Evolutionary conservation across 108 stramenopile genomes (phyloP).

Genomic region (Parietichytrium sp.): DNA sequence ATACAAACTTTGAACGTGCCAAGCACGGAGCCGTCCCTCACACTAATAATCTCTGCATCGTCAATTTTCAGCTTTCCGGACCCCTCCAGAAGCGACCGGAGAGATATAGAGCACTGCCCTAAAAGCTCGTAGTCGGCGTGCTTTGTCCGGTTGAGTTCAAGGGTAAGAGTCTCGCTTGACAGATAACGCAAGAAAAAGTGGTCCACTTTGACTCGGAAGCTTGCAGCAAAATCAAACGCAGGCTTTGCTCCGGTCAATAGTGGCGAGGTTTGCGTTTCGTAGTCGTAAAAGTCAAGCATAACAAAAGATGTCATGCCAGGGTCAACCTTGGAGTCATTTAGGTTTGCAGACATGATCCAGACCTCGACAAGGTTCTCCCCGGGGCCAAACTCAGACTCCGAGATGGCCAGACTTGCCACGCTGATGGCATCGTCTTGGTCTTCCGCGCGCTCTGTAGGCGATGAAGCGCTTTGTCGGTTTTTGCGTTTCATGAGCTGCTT

Average conservation of each 20-base stretch:
- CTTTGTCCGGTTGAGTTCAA: slow-evolving; percentile 64
- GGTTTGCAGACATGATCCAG: slow-evolving; percentile 57
- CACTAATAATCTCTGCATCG: slow-evolving; percentile 50
- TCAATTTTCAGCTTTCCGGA: slow-evolving; percentile 43
- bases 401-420: background rate
- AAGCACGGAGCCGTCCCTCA: slow-evolving; percentile 50
- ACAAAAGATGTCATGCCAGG: slow-evolving; percentile 55
- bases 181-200: slow-evolving; percentile 66
- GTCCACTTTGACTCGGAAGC: slow-evolving; percentile 65
- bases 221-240: slow-evolving; percentile 64
- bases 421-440: slow-evolving; percentile 44
- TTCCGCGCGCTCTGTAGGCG: slow-evolving; percentile 47
- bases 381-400: slow-evolving; percentile 47
- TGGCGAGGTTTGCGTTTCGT: slow-evolving; percentile 66
- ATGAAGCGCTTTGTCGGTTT: background rate
- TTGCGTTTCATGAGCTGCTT: slow-evolving; percentile 38
- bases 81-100: slow-evolving; percentile 50
- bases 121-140: slow-evolving; percentile 62
- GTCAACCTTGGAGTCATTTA: slow-evolving; percentile 50
- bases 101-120: slow-evolving; percentile 43
- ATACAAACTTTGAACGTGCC: slow-evolving; percentile 59
- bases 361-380: slow-evolving; percentile 69
- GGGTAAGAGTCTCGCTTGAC: slow-evolving; percentile 54
- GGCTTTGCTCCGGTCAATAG: slow-evolving; percentile 55
- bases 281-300: slow-evolving; percentile 68